Evolutionary conservation across 2,329 filamentous ascomycete genomes (phyloP).

Genomic region (Coniella vitis): DNA sequence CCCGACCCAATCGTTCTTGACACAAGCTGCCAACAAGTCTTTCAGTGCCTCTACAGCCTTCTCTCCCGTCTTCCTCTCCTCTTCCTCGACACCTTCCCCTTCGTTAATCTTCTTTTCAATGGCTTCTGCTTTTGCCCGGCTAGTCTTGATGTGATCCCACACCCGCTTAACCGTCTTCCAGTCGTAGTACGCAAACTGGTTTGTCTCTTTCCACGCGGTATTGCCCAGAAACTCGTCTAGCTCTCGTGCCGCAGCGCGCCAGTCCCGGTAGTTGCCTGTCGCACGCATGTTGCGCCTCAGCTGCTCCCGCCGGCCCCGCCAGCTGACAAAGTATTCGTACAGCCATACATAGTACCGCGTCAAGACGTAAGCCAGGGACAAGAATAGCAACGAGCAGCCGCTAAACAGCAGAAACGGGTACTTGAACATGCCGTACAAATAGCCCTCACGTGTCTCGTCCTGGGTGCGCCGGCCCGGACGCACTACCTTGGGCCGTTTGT

Average conservation of each 20-base stretch:
- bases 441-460: slow-evolving; percentile 92
- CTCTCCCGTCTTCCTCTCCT: slow-evolving; percentile 28
- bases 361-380: slow-evolving; percentile 68
- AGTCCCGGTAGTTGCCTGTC: slow-evolving; percentile 72
- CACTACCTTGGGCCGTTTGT: slow-evolving; percentile 24
- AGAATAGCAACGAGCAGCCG: slow-evolving; percentile 68
- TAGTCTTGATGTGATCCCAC: slow-evolving; percentile 64
- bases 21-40: slow-evolving; percentile 75
- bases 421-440: slow-evolving; percentile 81
- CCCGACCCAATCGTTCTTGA: slow-evolving; percentile 96
- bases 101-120: slow-evolving; percentile 29
- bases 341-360: slow-evolving; percentile 85
- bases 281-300: slow-evolving; percentile 65
- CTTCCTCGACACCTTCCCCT: slow-evolving; percentile 32
- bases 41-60: slow-evolving; percentile 68
- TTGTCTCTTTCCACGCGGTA: slow-evolving; percentile 70
- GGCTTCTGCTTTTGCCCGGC: slow-evolving; percentile 52
- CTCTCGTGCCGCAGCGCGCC: slow-evolving; percentile 71
- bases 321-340: slow-evolving; percentile 88
- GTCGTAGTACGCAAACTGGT: slow-evolving; percentile 81
- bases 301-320: slow-evolving; percentile 71
- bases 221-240: slow-evolving; percentile 79
- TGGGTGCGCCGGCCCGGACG: slow-evolving; percentile 53
- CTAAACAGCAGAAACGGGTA: slow-evolving; percentile 84
- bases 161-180: slow-evolving; percentile 74